Evolutionary conservation across 345 rosid species (phyloP), one percentile per base, ranked within the genome.

Genomic region (Pistacia integerrima): DNA sequence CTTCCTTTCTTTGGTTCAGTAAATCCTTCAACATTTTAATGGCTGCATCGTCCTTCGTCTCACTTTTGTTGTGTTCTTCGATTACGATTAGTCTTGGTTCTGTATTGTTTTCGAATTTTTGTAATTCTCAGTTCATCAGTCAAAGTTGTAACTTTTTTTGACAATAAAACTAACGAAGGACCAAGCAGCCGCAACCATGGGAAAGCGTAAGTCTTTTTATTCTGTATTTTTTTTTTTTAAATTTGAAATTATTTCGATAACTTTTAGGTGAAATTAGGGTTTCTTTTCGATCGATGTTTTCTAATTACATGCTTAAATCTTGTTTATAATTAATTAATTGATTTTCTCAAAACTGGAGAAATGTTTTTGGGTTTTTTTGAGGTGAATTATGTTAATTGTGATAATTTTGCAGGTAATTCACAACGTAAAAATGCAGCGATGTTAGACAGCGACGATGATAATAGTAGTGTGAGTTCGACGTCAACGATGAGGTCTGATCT

Each of bases 381-480:
- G 46, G 46, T 41, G 46, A 41, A 8, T 55, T 22, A 36, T 33
- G 61, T 56, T 35, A 36, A 41, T 13, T 56, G 28, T 11, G 16
- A 16, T 44, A 68, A 71, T 25, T 16, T 66, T 52, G 76, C 90
- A 90, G 92, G 92, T 74, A 90, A 77, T 68, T 25, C 79, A 16
- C 88, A 84, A 59, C 88, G 88, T 54, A 88, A 84, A 75, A 84
- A 85, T 79, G 85, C 85, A 1, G 63, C 83, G 2, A 84, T 87
- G 86, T 80, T 90, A 83, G 98, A 89, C 64, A 88, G 88, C 63
- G 97, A 94, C 48, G 97, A 96, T 74, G 99, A 93, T 85, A 77
- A 80, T 73, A 87, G 94, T 79, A 93, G 97, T 79, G 87, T 82
- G 28, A 90, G 93, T 78, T 92, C 98, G 64, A 78, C 93, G 56